A percentile compares a stretch with the other conserved stretches of the same genome.
Evolutionary conservation across 2,329 filamentous ascomycete species (phyloP).

Genomic region (Coleophoma cylindrospora): DNA sequence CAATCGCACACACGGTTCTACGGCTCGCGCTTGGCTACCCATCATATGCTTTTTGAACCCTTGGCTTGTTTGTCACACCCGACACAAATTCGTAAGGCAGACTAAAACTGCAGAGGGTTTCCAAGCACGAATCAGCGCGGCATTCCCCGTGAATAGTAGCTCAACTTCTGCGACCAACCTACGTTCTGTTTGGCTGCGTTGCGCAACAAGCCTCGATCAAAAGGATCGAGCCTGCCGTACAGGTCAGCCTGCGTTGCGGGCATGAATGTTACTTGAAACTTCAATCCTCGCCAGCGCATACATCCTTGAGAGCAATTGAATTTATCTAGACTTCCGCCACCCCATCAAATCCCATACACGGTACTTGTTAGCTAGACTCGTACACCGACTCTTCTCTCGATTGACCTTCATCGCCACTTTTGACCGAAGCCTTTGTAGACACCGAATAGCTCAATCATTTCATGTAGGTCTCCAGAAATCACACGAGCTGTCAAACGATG

Average conservation of each 20-base stretch:
- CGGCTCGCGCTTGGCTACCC: neutral
- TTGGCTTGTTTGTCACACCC: constrained; percentile 11
- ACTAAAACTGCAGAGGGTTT: constrained; percentile 15
- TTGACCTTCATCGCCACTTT: no score
- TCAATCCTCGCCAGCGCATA: constrained; percentile 22
- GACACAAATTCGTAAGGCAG: constrained; percentile 7
- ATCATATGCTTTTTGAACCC: neutral
- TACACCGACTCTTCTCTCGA: neutral
- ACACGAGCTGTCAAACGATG: constrained; percentile 13
- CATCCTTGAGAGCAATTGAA: constrained; percentile 19
- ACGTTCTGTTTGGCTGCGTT: constrained; percentile 11
- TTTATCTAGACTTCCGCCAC: neutral
- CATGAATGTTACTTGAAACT: constrained; percentile 23
- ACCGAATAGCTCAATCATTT: neutral
- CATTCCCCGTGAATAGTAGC: constrained; percentile 12
- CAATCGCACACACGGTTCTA: neutral
- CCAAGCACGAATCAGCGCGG: constrained; percentile 15
- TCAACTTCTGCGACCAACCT: constrained; percentile 5
- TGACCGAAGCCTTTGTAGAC: no score
- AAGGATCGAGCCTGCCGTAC: constrained; percentile 12
- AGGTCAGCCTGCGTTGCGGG: constrained; percentile 7
- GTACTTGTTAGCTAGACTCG: neutral
- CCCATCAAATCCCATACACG: neutral
- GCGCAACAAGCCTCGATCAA: constrained; percentile 11
- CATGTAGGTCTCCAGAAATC: neutral